Percentiles rank a stretch among this genome's conserved stretches.
These are phyloP conservation scores for Russula griseocarnosa DNA, from an alignment of 768 basidiomycete genomes.

Conservation along the genomic window DNA sequence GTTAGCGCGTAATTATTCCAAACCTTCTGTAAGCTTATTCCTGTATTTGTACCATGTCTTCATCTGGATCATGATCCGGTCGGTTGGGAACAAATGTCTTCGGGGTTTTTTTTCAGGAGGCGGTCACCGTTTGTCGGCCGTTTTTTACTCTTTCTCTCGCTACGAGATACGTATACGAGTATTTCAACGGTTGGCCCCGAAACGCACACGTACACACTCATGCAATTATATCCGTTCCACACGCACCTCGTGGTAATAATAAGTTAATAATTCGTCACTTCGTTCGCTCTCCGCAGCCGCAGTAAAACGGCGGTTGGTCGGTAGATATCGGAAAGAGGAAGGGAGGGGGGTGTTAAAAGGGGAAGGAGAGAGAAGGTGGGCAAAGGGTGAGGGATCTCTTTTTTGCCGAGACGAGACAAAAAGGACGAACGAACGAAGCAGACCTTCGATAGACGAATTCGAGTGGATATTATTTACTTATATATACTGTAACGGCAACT, in stretches of 20 bases:
- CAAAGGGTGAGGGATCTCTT: neutral
- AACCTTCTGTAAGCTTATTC: conserved; percentile 20
- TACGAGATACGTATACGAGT: conserved; percentile 1
- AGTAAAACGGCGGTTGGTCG: neutral
- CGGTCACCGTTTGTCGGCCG: neutral
- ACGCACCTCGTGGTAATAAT: neutral
- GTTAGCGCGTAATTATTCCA: neutral
- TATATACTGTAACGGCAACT: too few relatives aligned
- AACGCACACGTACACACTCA: neutral
- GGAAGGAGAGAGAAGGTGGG: neutral
- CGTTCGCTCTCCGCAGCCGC: neutral
- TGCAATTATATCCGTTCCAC: neutral
- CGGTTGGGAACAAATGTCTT: neutral
- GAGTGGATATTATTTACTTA: too few relatives aligned
- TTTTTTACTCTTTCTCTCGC: neutral
- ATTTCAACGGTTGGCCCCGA: neutral
- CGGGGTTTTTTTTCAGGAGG: neutral
- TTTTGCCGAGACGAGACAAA: neutral
- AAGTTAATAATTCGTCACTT: neutral
- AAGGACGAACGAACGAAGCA: neutral
- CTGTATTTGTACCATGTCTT: conserved; percentile 16
- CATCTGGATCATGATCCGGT: neutral
- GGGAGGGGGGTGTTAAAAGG: neutral
- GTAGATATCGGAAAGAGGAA: neutral
- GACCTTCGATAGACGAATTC: too few relatives aligned